phyloP scores from a whole-genome alignment of 2,329 filamentous ascomycete species.

The Pseudogymnoascus verrucosus region DNA sequence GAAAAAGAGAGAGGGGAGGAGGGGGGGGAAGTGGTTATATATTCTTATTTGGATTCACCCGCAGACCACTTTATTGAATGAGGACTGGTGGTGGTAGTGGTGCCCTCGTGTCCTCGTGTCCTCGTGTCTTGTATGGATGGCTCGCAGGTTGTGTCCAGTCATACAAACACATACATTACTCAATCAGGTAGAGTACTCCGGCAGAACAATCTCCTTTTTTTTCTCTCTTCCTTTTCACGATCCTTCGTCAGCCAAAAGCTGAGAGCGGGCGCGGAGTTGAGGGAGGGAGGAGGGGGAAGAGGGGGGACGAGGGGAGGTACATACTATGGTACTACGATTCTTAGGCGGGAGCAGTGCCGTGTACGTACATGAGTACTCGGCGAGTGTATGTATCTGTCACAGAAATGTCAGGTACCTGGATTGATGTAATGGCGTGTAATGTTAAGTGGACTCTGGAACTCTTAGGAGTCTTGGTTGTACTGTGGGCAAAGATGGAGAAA shows the following conservation, averaged over 20 bases:
- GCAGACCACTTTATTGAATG: neutral
- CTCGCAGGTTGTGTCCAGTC: neutral
- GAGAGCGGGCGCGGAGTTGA: neutral
- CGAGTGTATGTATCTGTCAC: neutral
- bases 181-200: neutral
- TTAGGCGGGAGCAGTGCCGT: neutral
- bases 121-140: neutral
- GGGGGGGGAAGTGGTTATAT: neutral
- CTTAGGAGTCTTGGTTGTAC: no score
- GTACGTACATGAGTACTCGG: neutral
- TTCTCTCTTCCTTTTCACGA: neutral
- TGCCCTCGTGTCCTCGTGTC: neutral
- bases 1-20: neutral
- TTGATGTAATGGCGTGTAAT: conserved; percentile 2
- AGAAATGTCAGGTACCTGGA: neutral
- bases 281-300: neutral
- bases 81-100: neutral
- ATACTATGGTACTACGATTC: neutral
- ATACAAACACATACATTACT: conserved; percentile 1
- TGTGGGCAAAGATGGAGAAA: neutral
- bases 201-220: neutral
- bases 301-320: neutral
- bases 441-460: neutral
- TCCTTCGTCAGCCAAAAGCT: neutral
- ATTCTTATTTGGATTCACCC: conserved; percentile 2